Base-by-base conservation (phyloP, 306 rosid genomes). In the Cercis canadensis region DNA sequence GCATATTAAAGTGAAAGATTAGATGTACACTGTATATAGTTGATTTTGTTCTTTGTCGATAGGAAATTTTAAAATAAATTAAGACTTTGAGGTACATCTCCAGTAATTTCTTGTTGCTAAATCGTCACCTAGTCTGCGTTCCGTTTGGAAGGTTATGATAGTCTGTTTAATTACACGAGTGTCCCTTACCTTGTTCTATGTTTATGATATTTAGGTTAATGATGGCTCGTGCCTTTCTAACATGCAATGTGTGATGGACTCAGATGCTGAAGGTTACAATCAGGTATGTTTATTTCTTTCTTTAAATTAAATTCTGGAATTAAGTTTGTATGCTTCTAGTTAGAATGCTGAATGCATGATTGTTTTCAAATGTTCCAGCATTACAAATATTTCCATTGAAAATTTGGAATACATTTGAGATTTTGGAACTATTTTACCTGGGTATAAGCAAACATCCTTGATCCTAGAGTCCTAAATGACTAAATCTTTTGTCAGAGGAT, bases 171-270 rank as follows among this genome's bases (percentile, higher is more conserved):
- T 33, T 15, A 32, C 5, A 65, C 19, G 24, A 0, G 34, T 40
- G 8, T 74, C 64, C 11, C 31, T 73, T 55, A 43, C 60, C 39
- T 32, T 34, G 55, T 39, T 31, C 6, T 44, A 24, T 66, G 61
- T 19, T 69, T 53, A 6, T 57, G 65, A 14, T 73, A 36, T 60
- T 6, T 82, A 90, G 96, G 87, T 93, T 72, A 93, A 93, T 45
- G 97, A 93, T 65, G 98, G 98, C 11, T 93, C 98, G 0, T 93
- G 97, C 73, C 90, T 93, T 66, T 90, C 97, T 43, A 93, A 90
- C 58, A 88, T 93, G 98, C 98, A 93, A 86, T 93, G 98, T 19
- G 96, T 90, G 32, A 44, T 90, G 83, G 83, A 65, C 55, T 57
- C 94, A 0, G 88, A 78, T 16, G 87, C 88, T 16, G 90, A 90